A percentile compares a stretch with the other conserved stretches of the same genome.
These are phyloP conservation scores for Podospora appendiculata DNA, from an alignment of 495 filamentous ascomycete species.

Conservation along the genomic window DNA sequence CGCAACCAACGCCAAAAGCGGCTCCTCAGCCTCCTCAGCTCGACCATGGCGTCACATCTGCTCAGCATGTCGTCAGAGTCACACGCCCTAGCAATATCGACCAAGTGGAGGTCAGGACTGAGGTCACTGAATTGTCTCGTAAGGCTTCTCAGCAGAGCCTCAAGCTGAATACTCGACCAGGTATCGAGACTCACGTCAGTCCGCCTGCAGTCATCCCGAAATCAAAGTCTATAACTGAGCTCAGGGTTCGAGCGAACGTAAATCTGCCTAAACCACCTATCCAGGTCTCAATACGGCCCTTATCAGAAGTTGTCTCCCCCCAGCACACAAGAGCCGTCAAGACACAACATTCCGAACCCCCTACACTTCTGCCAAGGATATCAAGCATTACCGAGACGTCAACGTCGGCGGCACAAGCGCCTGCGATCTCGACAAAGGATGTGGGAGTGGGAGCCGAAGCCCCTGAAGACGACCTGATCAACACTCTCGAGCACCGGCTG, in stretches of 20 bases:
- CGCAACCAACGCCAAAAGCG: slow-evolving; percentile 11
- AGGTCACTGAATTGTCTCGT: too few relatives aligned
- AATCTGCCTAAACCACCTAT: too few relatives aligned
- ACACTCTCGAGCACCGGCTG: not conserved
- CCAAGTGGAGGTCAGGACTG: not conserved
- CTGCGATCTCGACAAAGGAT: not conserved
- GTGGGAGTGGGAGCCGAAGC: not conserved
- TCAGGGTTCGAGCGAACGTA: too few relatives aligned
- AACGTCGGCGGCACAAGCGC: not conserved
- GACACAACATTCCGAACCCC: slow-evolving; percentile 15
- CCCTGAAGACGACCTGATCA: not conserved
- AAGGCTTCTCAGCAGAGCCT: too few relatives aligned
- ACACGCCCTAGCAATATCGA: too few relatives aligned
- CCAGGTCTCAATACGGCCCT: too few relatives aligned
- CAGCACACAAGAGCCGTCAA: slow-evolving; percentile 9
- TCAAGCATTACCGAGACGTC: not conserved
- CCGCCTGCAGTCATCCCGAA: too few relatives aligned
- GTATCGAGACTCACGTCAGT: too few relatives aligned
- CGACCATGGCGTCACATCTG: not conserved
- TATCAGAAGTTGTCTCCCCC: slow-evolving; percentile 7
- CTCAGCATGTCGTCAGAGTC: not conserved
- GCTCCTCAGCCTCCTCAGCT: not conserved
- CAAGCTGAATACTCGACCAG: too few relatives aligned
- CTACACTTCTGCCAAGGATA: slow-evolving; percentile 1
- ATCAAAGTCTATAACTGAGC: too few relatives aligned